Evolutionary conservation across 2,329 filamentous ascomycete genomes (phyloP).

Genomic region (Zymoseptoria brevis): DNA sequence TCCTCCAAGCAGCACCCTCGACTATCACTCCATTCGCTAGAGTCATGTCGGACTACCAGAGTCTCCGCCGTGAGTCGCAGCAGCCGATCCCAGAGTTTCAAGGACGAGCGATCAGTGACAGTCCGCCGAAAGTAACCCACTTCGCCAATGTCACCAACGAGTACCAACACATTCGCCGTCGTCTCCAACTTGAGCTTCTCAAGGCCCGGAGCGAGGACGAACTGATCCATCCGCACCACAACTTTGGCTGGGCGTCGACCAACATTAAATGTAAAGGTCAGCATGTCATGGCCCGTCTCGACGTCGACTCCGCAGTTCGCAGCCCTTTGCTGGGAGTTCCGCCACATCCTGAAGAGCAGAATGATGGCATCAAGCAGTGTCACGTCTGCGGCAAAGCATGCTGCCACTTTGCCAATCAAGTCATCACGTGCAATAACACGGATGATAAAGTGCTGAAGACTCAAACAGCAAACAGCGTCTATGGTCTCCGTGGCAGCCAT

Average conservation of each 20-base stretch:
- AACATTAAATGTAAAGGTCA: constrained; percentile 11
- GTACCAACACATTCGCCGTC: constrained; percentile 6
- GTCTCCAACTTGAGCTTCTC: constrained; percentile 7
- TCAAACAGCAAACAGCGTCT: not conserved
- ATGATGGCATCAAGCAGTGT: not conserved
- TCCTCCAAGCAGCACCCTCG: not conserved
- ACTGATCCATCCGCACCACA: constrained; percentile 9
- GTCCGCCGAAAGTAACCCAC: not conserved
- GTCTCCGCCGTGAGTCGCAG: not conserved
- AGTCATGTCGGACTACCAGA: not conserved
- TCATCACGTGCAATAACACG: not conserved
- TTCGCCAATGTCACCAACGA: not conserved
- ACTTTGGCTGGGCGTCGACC: constrained; percentile 9
- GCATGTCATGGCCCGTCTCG: constrained; percentile 1
- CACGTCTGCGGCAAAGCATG: not conserved
- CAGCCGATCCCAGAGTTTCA: not conserved
- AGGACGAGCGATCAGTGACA: not conserved
- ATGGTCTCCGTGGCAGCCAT: not conserved
- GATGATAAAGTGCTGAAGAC: not conserved
- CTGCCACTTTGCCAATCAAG: not conserved
- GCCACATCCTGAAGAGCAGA: not conserved
- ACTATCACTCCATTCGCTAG: not conserved
- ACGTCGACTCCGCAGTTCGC: not conserved
- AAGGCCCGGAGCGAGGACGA: constrained; percentile 2
- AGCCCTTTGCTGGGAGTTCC: not conserved